These are phyloP conservation scores for Sisymbrium irio DNA, from an alignment of 345 rosid genomes.

Conservation along the genomic window DNA sequence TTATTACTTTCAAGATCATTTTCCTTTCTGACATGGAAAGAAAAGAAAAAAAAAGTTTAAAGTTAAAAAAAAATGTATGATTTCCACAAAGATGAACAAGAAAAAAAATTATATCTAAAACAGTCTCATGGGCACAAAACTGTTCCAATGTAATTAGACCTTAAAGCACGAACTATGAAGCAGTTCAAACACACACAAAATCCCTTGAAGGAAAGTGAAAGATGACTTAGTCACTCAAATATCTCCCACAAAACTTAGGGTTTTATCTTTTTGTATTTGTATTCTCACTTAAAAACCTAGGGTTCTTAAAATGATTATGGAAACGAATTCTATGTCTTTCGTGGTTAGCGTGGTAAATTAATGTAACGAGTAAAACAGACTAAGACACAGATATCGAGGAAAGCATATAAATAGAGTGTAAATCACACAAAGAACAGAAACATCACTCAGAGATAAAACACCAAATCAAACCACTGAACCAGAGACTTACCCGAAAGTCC, in stretches of 20 bases:
- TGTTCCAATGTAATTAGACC: slow-evolving; percentile 13
- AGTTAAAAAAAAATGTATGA: slow-evolving; percentile 15
- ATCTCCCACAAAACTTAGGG: slow-evolving; percentile 29
- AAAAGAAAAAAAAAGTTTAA: not conserved
- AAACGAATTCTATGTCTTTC: not conserved
- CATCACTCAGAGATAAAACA: slow-evolving; percentile 27
- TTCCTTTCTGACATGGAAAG: slow-evolving; percentile 41
- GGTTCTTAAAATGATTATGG: slow-evolving; percentile 12
- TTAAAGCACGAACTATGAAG: not conserved
- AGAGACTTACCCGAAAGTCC: slow-evolving; percentile 47
- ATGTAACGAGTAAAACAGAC: slow-evolving; percentile 14
- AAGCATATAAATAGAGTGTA: not conserved
- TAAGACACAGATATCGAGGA: slow-evolving; percentile 16
- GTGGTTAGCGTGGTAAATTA: slow-evolving; percentile 20
- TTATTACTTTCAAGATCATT: slow-evolving; percentile 41
- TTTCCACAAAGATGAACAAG: slow-evolving; percentile 23
- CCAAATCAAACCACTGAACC: not conserved
- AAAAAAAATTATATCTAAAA: slow-evolving; percentile 5
- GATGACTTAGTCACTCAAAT: slow-evolving; percentile 7
- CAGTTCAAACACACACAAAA: not conserved
- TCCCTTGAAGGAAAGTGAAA: not conserved
- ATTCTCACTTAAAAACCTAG: not conserved
- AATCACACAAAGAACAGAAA: not conserved
- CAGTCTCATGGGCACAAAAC: no score
- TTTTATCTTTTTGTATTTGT: not conserved